A percentile compares a stretch with the other conserved stretches of the same genome.
Evolutionary conservation across 2,329 filamentous ascomycete genomes (phyloP).

Genomic region (Parafenestella ontariensis): DNA sequence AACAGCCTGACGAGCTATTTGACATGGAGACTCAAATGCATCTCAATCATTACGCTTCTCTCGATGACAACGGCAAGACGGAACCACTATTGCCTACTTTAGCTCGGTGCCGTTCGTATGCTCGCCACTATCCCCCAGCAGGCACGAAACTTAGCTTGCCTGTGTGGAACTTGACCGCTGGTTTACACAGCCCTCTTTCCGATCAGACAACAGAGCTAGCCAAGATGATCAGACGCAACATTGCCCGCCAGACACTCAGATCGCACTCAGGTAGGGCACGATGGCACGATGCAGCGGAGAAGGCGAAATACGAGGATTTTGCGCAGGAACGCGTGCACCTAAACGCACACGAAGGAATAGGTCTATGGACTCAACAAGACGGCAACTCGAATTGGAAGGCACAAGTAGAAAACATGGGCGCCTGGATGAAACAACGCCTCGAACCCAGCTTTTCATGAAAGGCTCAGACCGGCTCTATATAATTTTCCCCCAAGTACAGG

Average conservation of each 20-base stretch:
- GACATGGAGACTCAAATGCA: slow-evolving; percentile 42
- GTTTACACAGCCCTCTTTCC: slow-evolving; percentile 45
- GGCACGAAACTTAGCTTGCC: slow-evolving; percentile 51
- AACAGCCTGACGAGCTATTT: slow-evolving; percentile 30
- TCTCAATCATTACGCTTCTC: slow-evolving; percentile 37
- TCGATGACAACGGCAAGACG: slow-evolving; percentile 11
- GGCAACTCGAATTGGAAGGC: slow-evolving; percentile 9
- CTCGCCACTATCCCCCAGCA: slow-evolving; percentile 53
- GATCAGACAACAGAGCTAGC: slow-evolving; percentile 53
- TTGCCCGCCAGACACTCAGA: slow-evolving; percentile 44
- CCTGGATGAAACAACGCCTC: slow-evolving; percentile 38
- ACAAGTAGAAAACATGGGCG: slow-evolving; percentile 27
- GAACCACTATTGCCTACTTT: slow-evolving; percentile 28
- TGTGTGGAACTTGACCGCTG: slow-evolving; percentile 50
- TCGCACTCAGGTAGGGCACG: slow-evolving; percentile 27
- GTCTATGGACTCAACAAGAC: slow-evolving; percentile 34
- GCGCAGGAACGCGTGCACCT: slow-evolving; percentile 31
- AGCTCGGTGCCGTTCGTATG: slow-evolving; percentile 42
- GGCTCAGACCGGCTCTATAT: neutral
- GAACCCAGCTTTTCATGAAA: slow-evolving; percentile 4
- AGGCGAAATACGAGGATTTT: slow-evolving; percentile 35
- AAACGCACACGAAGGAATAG: slow-evolving; percentile 19
- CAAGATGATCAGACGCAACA: slow-evolving; percentile 48
- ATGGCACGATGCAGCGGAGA: slow-evolving; percentile 35
- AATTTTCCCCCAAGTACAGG: too few species aligned